Percentiles rank a stretch among this genome's conserved stretches.
These are phyloP conservation scores for Chlorella ohadii DNA, from an alignment of 139 green algal genomes.

Conservation along the genomic window DNA sequence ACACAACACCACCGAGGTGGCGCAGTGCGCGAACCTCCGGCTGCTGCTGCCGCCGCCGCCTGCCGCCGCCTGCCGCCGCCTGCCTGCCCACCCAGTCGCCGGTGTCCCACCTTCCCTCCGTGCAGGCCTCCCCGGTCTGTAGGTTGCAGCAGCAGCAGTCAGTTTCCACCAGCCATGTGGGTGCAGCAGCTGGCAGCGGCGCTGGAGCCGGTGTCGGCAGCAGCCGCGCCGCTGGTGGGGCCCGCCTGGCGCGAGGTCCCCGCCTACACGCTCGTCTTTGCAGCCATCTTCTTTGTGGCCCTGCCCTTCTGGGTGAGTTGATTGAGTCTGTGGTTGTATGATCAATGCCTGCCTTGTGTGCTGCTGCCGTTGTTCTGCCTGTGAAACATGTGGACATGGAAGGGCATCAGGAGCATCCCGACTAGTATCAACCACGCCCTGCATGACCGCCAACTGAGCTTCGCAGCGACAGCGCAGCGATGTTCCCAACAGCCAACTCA, in stretches of 20 bases:
- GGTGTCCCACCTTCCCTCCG: not conserved
- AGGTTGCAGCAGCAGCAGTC: not conserved
- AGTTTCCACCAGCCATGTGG: not conserved
- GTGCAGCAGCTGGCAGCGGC: not conserved
- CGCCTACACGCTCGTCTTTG: constrained; percentile 23
- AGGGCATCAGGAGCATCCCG: too few relatives aligned
- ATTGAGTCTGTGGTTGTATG: not conserved
- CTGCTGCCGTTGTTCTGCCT: too few relatives aligned
- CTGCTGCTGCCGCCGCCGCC: constrained; percentile 2
- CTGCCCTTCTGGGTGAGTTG: constrained; percentile 9
- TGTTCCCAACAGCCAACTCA: too few relatives aligned
- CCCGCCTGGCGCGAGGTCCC: constrained; percentile 21
- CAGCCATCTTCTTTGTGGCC: not conserved
- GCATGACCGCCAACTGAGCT: too few relatives aligned
- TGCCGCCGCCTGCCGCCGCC: not conserved
- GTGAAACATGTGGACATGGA: too few relatives aligned
- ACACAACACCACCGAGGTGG: too few relatives aligned
- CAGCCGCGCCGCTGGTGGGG: constrained; percentile 4
- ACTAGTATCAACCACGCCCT: too few relatives aligned
- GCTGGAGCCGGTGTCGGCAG: not conserved
- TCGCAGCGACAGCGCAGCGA: too few relatives aligned
- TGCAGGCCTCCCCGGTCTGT: not conserved
- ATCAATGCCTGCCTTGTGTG: too few relatives aligned
- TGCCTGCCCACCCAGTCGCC: not conserved
- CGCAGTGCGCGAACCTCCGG: not conserved